These are phyloP conservation scores for Kodamaea ohmeri DNA, from an alignment of 1,139 yeast genomes.

Conservation along the genomic window DNA sequence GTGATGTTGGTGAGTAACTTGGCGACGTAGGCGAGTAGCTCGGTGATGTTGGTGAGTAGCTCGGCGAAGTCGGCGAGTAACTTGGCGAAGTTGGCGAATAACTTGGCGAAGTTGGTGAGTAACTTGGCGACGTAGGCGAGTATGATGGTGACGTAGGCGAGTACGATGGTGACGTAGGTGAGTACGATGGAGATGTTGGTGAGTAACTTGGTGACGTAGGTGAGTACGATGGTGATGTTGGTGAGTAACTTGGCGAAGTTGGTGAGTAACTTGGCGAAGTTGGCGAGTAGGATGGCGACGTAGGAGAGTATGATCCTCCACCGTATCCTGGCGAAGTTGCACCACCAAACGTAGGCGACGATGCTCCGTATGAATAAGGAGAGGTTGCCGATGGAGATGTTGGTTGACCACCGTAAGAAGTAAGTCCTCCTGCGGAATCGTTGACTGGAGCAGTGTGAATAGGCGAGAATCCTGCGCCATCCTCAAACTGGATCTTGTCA, in stretches of 20 bases:
- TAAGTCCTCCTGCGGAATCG: constrained; percentile 86
- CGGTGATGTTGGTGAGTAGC: constrained; percentile 70
- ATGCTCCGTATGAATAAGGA: constrained; percentile 45
- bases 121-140: constrained; percentile 61
- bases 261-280: constrained; percentile 54
- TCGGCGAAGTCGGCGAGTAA: constrained; percentile 54
- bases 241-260: constrained; percentile 65
- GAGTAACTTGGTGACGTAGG: constrained; percentile 55
- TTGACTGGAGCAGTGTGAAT: constrained; percentile 82
- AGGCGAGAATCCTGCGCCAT: constrained; percentile 91
- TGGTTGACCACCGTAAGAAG: constrained; percentile 81
- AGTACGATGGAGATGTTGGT: constrained; percentile 72
- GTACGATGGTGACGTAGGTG: constrained; percentile 71
- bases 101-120: constrained; percentile 57
- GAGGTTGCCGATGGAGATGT: constrained; percentile 55
- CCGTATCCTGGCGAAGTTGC: constrained; percentile 64
- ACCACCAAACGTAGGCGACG: constrained; percentile 54
- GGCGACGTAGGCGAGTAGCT: constrained; percentile 74
- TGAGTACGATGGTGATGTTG: constrained; percentile 56
- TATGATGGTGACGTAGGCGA: constrained; percentile 70
- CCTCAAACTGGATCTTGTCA: constrained; percentile 71
- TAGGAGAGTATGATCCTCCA: constrained; percentile 44
- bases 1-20: constrained; percentile 67
- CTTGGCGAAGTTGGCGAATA: constrained; percentile 63
- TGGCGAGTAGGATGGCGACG: constrained; percentile 66